Evolutionary conservation across 176 grass and related monocot genomes (phyloP).

Genomic region (Poa pratensis): DNA sequence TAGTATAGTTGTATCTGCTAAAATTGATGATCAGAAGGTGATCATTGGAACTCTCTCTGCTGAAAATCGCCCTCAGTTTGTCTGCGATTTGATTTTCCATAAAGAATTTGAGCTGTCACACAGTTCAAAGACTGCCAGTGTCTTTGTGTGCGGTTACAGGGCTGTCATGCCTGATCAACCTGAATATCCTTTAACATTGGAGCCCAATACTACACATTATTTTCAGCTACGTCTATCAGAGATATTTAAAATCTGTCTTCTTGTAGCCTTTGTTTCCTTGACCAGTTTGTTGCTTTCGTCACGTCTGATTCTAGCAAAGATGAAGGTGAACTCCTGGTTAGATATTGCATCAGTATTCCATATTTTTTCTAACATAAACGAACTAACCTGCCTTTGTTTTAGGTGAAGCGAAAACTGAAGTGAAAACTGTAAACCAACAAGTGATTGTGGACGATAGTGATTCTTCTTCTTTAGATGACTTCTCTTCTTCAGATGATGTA

Average conservation of each 20-base stretch:
- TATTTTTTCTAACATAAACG: neutral
- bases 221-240: neutral
- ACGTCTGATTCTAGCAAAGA: slow-evolving; percentile 24
- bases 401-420: slow-evolving; percentile 43
- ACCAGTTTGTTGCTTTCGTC: slow-evolving; percentile 13
- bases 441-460: slow-evolving; percentile 22
- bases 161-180: neutral
- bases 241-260: neutral
- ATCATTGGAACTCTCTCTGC: slow-evolving; percentile 72
- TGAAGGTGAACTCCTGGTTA: slow-evolving; percentile 23
- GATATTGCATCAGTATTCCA: neutral
- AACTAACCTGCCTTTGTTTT: slow-evolving; percentile 16
- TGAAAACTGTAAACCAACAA: slow-evolving; percentile 15
- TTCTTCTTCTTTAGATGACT: slow-evolving; percentile 38
- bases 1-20: slow-evolving; percentile 53
- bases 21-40: slow-evolving; percentile 60
- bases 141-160: slow-evolving; percentile 76
- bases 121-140: slow-evolving; percentile 66
- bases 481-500: slow-evolving; percentile 20
- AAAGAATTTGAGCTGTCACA: slow-evolving; percentile 77
- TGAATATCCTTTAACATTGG: slow-evolving; percentile 52
- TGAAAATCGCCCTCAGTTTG: slow-evolving; percentile 65
- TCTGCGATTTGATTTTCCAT: slow-evolving; percentile 69
- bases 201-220: neutral
- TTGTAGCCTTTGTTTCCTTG: slow-evolving; percentile 33